These are phyloP conservation scores for Chlorella sp. DNA, from an alignment of 139 green algal genomes.

Conservation along the genomic window DNA sequence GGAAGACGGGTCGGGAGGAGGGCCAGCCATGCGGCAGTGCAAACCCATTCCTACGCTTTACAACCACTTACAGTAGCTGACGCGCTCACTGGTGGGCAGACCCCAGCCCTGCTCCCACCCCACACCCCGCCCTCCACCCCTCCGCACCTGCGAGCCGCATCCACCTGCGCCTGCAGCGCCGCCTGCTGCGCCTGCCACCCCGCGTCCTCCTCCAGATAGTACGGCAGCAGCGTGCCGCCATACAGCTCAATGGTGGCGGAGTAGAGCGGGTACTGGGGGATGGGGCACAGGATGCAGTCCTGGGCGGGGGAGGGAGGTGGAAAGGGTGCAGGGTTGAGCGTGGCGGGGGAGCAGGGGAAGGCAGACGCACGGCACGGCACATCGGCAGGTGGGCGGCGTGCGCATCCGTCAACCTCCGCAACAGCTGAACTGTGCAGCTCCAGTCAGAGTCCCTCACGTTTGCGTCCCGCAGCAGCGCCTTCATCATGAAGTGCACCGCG, in stretches of 20 bases:
- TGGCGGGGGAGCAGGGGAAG: neutral
- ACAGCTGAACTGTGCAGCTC: too few species aligned
- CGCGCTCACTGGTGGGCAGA: too few species aligned
- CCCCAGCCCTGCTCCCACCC: too few species aligned
- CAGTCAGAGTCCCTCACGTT: conserved; percentile 3
- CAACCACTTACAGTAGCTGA: neutral
- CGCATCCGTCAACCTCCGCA: neutral
- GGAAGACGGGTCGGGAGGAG: neutral
- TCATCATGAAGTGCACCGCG: conserved; percentile 78
- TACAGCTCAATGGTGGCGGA: conserved; percentile 85
- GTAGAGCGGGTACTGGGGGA: conserved; percentile 91
- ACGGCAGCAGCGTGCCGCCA: conserved; percentile 87
- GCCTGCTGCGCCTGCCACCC: conserved; percentile 79
- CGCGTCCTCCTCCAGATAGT: conserved; percentile 86
- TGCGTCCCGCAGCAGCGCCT: conserved; percentile 65
- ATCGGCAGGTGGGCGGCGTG: too few species aligned
- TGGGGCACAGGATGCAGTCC: conserved; percentile 75
- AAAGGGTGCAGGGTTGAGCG: neutral
- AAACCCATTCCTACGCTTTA: neutral
- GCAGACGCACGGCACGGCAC: too few species aligned
- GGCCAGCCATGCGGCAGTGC: too few species aligned
- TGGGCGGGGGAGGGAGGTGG: neutral
- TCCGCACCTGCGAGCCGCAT: neutral
- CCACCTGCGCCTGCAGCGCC: conserved; percentile 54
- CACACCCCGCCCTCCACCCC: neutral